A percentile compares a stretch with the other conserved stretches of the same genome.
phyloP scores from a whole-genome alignment of 495 filamentous ascomycete genomes.

The Penicillium cataractarum region DNA sequence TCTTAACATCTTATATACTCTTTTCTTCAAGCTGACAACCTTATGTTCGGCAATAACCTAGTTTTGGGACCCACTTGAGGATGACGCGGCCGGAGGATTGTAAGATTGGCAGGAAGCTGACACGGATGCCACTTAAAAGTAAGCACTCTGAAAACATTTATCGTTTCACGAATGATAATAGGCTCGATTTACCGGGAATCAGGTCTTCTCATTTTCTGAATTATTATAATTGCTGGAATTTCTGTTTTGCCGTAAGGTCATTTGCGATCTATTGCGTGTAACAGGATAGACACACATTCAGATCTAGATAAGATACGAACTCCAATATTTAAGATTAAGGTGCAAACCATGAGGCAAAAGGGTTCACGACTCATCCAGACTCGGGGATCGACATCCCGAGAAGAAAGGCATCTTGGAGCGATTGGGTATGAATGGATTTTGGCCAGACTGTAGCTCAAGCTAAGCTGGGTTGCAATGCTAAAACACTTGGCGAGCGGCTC shows the following conservation, averaged over 20 bases:
- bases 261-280: not conserved
- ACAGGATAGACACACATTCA: no score
- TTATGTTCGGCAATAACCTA: constrained; percentile 5
- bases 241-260: not conserved
- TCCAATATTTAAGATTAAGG: not conserved
- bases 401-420: not conserved
- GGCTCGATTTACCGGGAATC: not conserved
- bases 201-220: not conserved
- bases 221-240: not conserved
- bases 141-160: not conserved
- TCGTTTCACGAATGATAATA: not conserved
- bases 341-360: not conserved
- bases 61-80: not conserved
- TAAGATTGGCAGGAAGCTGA: constrained; percentile 6
- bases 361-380: no score
- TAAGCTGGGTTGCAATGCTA: not conserved
- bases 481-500: constrained; percentile 1
- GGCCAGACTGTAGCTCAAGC: not conserved
- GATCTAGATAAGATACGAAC: not conserved
- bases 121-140: not conserved
- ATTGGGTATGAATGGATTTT: not conserved
- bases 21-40: not conserved
- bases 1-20: constrained; percentile 2
- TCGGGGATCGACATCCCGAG: no score
- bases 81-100: constrained; percentile 8